Evolutionary conservation across 1,139 yeast species (phyloP), one percentile per base, ranked within the genome.

Genomic region (Martiniozyma asiatica): DNA sequence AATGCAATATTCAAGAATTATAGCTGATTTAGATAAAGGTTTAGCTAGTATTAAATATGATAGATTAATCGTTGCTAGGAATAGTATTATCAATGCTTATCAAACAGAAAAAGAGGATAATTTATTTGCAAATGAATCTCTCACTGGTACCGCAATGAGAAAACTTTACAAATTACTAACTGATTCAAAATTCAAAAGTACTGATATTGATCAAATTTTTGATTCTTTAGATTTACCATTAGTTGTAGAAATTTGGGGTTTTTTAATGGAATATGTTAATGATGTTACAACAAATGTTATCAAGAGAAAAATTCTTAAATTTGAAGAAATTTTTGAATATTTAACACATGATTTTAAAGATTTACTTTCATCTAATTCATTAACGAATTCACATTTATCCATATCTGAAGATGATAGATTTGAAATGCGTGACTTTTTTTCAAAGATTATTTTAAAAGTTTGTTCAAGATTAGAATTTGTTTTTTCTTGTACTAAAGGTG

Each of bases 1-100:
- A 26, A 51, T 64, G 12, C 74, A 68, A 38, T 57, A 62, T 31
- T 51, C 56, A 14, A 48, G 50, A 14, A 56, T 70, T 32, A 51
- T 53, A 12, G 44, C 48, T 4, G 53, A 55, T 27, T 50, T 71
- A 21, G 53, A 53, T 15, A 61, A 61, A 10, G 55, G 50, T 9
- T 25, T 54, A 20, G 57, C 59, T 41, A 54, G 53, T 25, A 53
- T 55, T 24, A 51, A 61, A 25, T 42, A 47, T 22, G 38, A 46
- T 5, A 41, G 55, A 20, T 46, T 59, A 6, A 38, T 48, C 14
- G 48, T 53, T 20, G 44, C 58, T 32, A 44, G 58, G 32, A 48
- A 50, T 26, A 50, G 48, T 20, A 47, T 59, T 14, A 31, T 40
- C 11, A 39, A 40, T 17, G 43, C 48, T 1, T 51, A 51, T 30